Evolutionary conservation across 306 rosid species (phyloP).

Genomic region (Crataegus laevigata): DNA sequence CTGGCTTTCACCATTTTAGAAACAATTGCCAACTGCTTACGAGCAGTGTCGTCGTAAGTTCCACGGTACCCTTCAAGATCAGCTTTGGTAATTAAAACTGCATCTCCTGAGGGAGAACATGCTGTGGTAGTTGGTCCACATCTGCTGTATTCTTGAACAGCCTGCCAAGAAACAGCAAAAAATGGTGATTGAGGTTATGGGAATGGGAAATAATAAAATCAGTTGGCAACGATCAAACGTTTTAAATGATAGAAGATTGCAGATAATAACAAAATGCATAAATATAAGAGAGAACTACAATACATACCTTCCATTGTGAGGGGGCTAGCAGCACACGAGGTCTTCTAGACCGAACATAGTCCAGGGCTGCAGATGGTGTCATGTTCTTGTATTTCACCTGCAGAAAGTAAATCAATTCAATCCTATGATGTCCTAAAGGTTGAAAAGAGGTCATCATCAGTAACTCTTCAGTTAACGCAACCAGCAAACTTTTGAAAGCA

Average conservation of each 20-base stretch:
- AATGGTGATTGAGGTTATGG: background rate
- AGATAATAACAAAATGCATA: background rate
- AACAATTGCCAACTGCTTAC: constrained; percentile 54
- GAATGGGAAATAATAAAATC: background rate
- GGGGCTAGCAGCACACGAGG: constrained; percentile 92
- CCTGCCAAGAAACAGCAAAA: constrained; percentile 42
- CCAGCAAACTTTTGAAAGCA: background rate
- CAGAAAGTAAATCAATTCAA: constrained; percentile 18
- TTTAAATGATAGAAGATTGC: background rate
- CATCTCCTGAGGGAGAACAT: constrained; percentile 72
- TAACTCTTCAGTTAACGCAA: background rate
- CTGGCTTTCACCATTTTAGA: constrained; percentile 44
- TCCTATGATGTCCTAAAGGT: background rate
- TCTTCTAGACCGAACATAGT: constrained; percentile 78
- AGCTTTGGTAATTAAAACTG: constrained; percentile 78
- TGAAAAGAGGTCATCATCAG: background rate
- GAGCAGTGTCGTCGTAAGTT: constrained; percentile 24
- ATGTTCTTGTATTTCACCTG: constrained; percentile 81
- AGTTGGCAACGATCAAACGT: background rate
- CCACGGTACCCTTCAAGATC: constrained; percentile 91
- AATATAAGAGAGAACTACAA: background rate
- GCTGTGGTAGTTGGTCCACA: constrained; percentile 26
- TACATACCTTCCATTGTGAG: constrained; percentile 78
- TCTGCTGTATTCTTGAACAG: constrained; percentile 73
- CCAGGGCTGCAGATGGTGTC: constrained; percentile 79